These are phyloP conservation scores for Agaricus sinodeliciosus DNA, from an alignment of 768 basidiomycete genomes.

Conservation along the genomic window DNA sequence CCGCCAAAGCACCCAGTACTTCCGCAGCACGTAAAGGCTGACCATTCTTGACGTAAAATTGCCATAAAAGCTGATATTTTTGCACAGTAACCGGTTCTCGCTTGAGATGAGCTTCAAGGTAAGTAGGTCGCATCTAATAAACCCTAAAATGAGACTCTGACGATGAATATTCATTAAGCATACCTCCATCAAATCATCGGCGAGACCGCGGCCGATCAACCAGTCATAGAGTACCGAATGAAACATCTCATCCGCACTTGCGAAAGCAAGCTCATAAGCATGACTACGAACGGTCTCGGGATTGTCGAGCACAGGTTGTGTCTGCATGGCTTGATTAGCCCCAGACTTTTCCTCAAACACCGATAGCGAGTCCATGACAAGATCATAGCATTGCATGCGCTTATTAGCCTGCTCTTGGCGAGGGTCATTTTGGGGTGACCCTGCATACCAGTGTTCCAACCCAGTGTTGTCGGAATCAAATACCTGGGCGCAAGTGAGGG, in stretches of 20 bases:
- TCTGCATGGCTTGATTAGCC: conserved; percentile 17
- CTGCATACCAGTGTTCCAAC: conserved; percentile 70
- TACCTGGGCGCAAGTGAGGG: conserved; percentile 73
- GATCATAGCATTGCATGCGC: conserved; percentile 72
- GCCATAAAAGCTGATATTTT: conserved; percentile 90
- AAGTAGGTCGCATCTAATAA: conserved; percentile 72
- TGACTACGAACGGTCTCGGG: conserved; percentile 71
- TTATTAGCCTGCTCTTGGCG: conserved; percentile 51
- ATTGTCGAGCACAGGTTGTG: conserved; percentile 34
- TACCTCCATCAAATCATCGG: conserved; percentile 89
- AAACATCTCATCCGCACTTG: conserved; percentile 86
- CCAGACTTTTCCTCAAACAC: conserved; percentile 67
- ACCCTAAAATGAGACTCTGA: conserved; percentile 1
- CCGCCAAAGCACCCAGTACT: conserved; percentile 76
- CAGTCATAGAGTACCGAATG: conserved; percentile 94
- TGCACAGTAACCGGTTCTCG: conserved; percentile 74
- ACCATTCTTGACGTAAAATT: conserved; percentile 91
- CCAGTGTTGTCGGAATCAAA: conserved; percentile 74
- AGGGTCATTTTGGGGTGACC: conserved; percentile 48
- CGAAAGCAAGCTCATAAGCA: conserved; percentile 83
- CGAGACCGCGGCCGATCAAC: conserved; percentile 72
- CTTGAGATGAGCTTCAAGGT: conserved; percentile 82
- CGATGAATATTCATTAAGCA: conserved; percentile 15
- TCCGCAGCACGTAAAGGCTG: conserved; percentile 85
- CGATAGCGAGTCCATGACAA: conserved; percentile 74